phyloP scores from a whole-genome alignment of 768 basidiomycete genomes.

The Suillus plorans region DNA sequence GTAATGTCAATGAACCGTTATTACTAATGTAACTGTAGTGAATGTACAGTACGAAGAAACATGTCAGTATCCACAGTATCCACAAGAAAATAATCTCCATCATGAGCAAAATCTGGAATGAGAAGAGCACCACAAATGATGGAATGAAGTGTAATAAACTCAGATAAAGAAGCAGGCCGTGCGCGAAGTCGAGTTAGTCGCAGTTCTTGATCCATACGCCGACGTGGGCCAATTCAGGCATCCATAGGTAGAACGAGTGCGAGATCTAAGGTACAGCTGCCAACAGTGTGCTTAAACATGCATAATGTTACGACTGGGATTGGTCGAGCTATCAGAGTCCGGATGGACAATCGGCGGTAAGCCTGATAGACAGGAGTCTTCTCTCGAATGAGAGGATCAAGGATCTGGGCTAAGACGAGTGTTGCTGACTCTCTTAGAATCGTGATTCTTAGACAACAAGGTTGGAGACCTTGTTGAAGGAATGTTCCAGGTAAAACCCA shows the following conservation, averaged over 20 bases:
- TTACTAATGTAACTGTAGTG: too few species aligned
- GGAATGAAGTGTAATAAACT: constrained; percentile 27
- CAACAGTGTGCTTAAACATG: constrained; percentile 17
- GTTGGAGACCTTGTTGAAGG: too few species aligned
- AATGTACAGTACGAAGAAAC: constrained; percentile 12
- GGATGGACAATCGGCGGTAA: too few species aligned
- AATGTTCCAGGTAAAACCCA: too few species aligned
- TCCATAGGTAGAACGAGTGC: constrained; percentile 22
- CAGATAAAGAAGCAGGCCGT: constrained; percentile 2
- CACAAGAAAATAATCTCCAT: constrained; percentile 25
- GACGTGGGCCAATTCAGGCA: not conserved
- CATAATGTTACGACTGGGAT: too few species aligned
- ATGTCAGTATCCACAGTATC: constrained; percentile 32
- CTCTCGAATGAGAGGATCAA: too few species aligned
- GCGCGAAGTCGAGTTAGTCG: constrained; percentile 13
- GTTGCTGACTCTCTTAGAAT: too few species aligned
- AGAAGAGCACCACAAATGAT: constrained; percentile 31
- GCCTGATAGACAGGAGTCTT: too few species aligned
- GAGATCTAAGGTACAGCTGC: constrained; percentile 6
- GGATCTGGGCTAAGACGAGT: too few species aligned
- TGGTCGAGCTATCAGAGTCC: too few species aligned
- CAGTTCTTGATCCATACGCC: constrained; percentile 21
- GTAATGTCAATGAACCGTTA: too few species aligned
- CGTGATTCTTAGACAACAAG: too few species aligned
- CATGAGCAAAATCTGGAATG: constrained; percentile 16